Conservation (phyloP, 2,329 filamentous ascomycete genomes). For the Plectosphaerella sp. region DNA sequence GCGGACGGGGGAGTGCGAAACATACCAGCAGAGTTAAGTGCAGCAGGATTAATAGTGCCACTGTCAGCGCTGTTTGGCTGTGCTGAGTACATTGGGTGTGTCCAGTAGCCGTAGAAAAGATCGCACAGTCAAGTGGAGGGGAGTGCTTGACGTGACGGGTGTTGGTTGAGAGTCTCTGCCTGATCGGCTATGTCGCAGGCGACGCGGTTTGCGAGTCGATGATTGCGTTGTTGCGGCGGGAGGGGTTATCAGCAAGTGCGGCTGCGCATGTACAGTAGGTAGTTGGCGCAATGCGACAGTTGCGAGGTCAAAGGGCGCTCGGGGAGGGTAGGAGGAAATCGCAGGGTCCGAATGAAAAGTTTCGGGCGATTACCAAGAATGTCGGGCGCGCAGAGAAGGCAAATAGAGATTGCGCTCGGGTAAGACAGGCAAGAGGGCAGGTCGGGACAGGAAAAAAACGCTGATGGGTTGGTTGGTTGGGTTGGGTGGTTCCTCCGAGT, state of each 20-base stretch:
- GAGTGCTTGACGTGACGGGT: conserved; percentile 51
- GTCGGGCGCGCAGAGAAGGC: background rate
- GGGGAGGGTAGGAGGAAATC: background rate
- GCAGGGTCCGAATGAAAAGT: background rate
- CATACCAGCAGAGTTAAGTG: conserved; percentile 75
- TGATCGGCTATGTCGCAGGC: conserved; percentile 21
- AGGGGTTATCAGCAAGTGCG: conserved; percentile 38
- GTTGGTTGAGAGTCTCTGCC: conserved; percentile 47
- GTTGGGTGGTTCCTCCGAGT: background rate
- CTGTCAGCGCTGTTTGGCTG: conserved; percentile 73
- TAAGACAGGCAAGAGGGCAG: background rate
- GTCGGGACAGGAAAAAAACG: background rate
- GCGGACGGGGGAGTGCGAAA: conserved; percentile 22
- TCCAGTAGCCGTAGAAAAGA: conserved; percentile 20
- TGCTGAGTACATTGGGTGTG: conserved; percentile 47
- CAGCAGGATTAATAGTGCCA: conserved; percentile 88
- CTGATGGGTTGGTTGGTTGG: background rate
- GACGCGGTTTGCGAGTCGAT: conserved; percentile 24
- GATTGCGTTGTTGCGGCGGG: conserved; percentile 28
- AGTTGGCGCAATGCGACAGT: conserved; percentile 31
- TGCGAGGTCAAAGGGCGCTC: background rate
- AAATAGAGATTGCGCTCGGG: background rate
- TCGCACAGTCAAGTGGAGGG: conserved; percentile 24
- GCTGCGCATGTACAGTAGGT: conserved; percentile 40
- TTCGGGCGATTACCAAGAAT: background rate